These are phyloP conservation scores for Melastoma candidum DNA, from an alignment of 441 rosid species.

Conservation along the genomic window DNA sequence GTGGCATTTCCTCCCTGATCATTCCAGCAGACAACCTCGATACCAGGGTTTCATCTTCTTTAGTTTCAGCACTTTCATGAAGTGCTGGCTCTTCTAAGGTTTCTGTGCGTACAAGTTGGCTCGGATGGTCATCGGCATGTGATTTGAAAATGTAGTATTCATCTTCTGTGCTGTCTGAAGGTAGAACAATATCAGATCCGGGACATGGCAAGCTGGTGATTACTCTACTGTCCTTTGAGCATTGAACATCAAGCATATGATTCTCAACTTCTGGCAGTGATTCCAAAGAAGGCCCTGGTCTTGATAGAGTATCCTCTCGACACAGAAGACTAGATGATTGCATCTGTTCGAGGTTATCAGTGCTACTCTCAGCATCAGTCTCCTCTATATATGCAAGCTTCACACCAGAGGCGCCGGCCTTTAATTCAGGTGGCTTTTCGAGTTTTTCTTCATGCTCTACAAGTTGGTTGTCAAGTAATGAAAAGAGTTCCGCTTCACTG, in stretches of 20 bases:
- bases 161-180: background rate
- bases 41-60: conserved; percentile 20
- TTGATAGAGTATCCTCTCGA: conserved; percentile 21
- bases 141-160: conserved; percentile 5
- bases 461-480: conserved; percentile 13
- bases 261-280: background rate
- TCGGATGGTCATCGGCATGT: conserved; percentile 10
- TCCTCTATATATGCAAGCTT: conserved; percentile 19
- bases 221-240: conserved; percentile 4
- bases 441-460: conserved; percentile 24
- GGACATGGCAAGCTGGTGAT: background rate
- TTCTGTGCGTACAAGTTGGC: conserved; percentile 14
- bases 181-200: background rate
- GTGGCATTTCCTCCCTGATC: too few species aligned
- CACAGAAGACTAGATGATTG: conserved; percentile 13
- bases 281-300: background rate
- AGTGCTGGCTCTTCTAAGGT: conserved; percentile 21
- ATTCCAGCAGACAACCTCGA: conserved; percentile 19
- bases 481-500: conserved; percentile 17
- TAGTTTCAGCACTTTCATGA: conserved; percentile 18
- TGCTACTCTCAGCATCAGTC: conserved; percentile 17
- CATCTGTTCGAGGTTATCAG: conserved; percentile 14
- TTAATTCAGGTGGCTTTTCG: conserved; percentile 23
- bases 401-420: conserved; percentile 17
- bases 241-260: conserved; percentile 1